Evolutionary conservation across 768 basidiomycete genomes (phyloP), one percentile per base, ranked within the genome.

Genomic region (Pleurotus citrinopileatus): DNA sequence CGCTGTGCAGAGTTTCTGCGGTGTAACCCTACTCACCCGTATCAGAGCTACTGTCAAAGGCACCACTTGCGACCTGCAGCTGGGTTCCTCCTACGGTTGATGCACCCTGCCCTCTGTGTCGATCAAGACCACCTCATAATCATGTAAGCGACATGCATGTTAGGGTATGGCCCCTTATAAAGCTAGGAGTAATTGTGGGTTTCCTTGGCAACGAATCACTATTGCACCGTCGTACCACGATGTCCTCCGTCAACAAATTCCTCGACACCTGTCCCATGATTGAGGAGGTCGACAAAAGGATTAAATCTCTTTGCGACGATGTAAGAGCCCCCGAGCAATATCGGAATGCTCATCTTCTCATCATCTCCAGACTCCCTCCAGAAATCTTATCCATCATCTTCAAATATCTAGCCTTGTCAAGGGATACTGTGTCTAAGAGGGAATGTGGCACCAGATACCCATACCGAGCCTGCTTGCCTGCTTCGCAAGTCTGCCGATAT

Each of bases 41-140:
- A 23, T 47, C 59, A n/a, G 44, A 60, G 5, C 46, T 69, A 3
- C 50, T 66, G 8, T 55, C 64, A 7, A 46, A 52, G 8, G 55
- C 59, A 15, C 64, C 63, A 7, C 60, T 69, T 29, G 68, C 64
- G 13, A 38, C 66, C 20, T 61, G 65, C 34, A 27, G 25, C 27
- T 26, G 46, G 15, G 10, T 8, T 10, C 59, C 62, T 56, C 34
- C 38, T 8, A 57, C 40, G 12, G 54, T 60, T 6, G 64, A 52
- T 23, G 37, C 40, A 2, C 69, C 66, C 3, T 67, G 6, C 71
- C 71, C 20, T 63, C 60, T 22, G 59, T 71, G 57, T 64, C 70
- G 7, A 64, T 72, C 10, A 72, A 73, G 57, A 29, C 69, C 26
- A 72, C 70, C 3, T 62, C 55, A 2, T 68, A 72, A 47, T 55